A percentile compares a stretch with the other conserved stretches of the same genome.
Conservation (phyloP, 495 filamentous ascomycete genomes). For the Xylaria palmicola region DNA sequence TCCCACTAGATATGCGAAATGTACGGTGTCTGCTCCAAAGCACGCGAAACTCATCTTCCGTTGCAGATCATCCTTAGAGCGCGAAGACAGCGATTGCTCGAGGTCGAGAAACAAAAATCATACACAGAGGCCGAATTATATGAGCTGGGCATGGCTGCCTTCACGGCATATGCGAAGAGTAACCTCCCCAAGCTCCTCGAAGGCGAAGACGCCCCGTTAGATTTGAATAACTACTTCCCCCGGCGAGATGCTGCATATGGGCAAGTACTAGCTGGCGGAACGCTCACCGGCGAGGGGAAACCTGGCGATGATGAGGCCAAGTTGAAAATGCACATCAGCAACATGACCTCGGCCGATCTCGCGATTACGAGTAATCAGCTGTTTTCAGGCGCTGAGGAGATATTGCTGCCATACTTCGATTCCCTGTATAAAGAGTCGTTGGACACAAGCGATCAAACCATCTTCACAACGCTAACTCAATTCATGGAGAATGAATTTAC, state of each 20-base stretch:
- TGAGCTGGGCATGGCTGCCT: slow-evolving; percentile 64
- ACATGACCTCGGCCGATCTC: slow-evolving; percentile 60
- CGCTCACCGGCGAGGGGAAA: slow-evolving; percentile 58
- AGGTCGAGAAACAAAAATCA: slow-evolving; percentile 50
- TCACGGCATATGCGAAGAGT: slow-evolving; percentile 68
- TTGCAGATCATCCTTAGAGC: slow-evolving; percentile 74
- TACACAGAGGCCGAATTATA: slow-evolving; percentile 42
- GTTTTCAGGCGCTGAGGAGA: slow-evolving; percentile 53
- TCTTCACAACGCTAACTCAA: slow-evolving; percentile 73
- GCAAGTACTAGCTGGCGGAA: slow-evolving; percentile 60
- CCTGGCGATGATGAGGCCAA: slow-evolving; percentile 75
- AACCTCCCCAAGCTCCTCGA: slow-evolving; percentile 66
- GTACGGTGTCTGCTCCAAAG: slow-evolving; percentile 42
- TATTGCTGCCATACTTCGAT: slow-evolving; percentile 88
- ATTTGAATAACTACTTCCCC: slow-evolving; percentile 53
- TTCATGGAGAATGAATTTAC: slow-evolving; percentile 81
- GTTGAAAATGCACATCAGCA: slow-evolving; percentile 90
- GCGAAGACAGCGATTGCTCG: slow-evolving; percentile 73
- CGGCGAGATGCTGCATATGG: slow-evolving; percentile 63
- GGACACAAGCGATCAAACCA: slow-evolving; percentile 68
- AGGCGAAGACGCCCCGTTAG: slow-evolving; percentile 35
- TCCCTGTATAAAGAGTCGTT: slow-evolving; percentile 69
- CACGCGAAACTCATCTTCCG: slow-evolving; percentile 2
- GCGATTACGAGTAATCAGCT: slow-evolving; percentile 50
- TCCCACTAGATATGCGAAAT: slow-evolving; percentile 56